phyloP scores from a whole-genome alignment of 1,139 yeast species.

The Scheffersomyces parashehatae region DNA sequence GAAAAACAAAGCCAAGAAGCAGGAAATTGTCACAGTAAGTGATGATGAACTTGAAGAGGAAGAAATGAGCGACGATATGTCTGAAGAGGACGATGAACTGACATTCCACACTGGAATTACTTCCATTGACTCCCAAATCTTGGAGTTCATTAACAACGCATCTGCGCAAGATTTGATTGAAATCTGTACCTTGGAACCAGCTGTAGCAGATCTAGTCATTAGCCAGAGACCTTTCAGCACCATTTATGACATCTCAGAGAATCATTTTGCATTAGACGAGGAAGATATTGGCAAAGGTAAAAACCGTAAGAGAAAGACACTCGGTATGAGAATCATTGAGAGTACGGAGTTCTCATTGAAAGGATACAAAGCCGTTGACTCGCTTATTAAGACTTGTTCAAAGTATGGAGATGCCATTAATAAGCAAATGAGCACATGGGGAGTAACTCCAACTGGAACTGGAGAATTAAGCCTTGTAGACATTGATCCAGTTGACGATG shows the following conservation, averaged over 20 bases:
- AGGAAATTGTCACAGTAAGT: slow-evolving; percentile 28
- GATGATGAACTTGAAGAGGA: slow-evolving; percentile 49
- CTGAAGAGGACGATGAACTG: slow-evolving; percentile 41
- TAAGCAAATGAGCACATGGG: slow-evolving; percentile 81
- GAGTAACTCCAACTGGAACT: slow-evolving; percentile 67
- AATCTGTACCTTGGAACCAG: slow-evolving; percentile 69
- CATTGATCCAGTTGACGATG: slow-evolving; percentile 17
- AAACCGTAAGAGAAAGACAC: slow-evolving; percentile 46
- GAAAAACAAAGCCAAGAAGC: slow-evolving; percentile 15
- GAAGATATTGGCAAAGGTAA: slow-evolving; percentile 24
- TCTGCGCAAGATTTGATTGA: slow-evolving; percentile 76
- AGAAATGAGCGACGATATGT: slow-evolving; percentile 38
- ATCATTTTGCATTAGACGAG: slow-evolving; percentile 26
- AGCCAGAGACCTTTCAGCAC: slow-evolving; percentile 65
- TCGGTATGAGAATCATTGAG: slow-evolving; percentile 77
- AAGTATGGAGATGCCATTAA: slow-evolving; percentile 72
- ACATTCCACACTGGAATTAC: slow-evolving; percentile 44
- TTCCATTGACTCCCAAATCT: slow-evolving; percentile 59
- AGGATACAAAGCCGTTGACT: slow-evolving; percentile 94
- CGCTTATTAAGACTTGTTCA: slow-evolving; percentile 81
- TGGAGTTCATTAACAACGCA: slow-evolving; percentile 79
- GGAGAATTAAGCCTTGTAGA: slow-evolving; percentile 63
- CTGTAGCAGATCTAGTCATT: slow-evolving; percentile 63
- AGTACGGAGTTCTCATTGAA: slow-evolving; percentile 66
- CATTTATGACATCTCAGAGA: slow-evolving; percentile 58